phyloP scores from a whole-genome alignment of 2,329 filamentous ascomycete species.

The Penicillium sp. region DNA sequence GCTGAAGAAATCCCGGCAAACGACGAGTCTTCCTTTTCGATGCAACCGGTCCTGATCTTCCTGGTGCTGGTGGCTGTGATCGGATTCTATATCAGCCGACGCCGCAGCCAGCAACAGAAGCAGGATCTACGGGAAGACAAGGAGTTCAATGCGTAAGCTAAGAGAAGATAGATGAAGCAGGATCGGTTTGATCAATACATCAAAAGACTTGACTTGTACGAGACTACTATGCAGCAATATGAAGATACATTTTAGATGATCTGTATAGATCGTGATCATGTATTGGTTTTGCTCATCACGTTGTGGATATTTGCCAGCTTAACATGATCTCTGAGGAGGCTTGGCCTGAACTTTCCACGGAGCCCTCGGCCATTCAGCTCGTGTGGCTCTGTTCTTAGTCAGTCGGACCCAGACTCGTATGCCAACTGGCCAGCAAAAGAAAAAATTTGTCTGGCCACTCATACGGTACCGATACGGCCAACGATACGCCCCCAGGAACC shows the following conservation, averaged over 20 bases:
- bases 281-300: no score
- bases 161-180: background rate
- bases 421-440: slow-evolving; percentile 20
- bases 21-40: slow-evolving; percentile 13
- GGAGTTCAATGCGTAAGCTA: slow-evolving; percentile 18
- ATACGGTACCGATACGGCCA: slow-evolving; percentile 8
- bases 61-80: slow-evolving; percentile 22
- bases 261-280: no score
- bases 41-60: slow-evolving; percentile 22
- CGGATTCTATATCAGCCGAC: slow-evolving; percentile 22
- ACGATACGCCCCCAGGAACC: background rate
- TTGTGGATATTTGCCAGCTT: no score
- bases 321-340: background rate
- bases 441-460: slow-evolving; percentile 19
- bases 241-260: no score
- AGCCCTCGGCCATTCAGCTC: slow-evolving; percentile 8
- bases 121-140: slow-evolving; percentile 15
- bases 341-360: background rate
- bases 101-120: slow-evolving; percentile 19
- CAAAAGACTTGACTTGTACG: background rate
- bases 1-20: slow-evolving; percentile 11
- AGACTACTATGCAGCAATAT: no score
- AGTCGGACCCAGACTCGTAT: slow-evolving; percentile 8
- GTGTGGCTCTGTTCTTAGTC: slow-evolving; percentile 16
- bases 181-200: background rate